Evolutionary conservation across 495 filamentous ascomycete species (phyloP).

Genomic region (Echria macrotheca): DNA sequence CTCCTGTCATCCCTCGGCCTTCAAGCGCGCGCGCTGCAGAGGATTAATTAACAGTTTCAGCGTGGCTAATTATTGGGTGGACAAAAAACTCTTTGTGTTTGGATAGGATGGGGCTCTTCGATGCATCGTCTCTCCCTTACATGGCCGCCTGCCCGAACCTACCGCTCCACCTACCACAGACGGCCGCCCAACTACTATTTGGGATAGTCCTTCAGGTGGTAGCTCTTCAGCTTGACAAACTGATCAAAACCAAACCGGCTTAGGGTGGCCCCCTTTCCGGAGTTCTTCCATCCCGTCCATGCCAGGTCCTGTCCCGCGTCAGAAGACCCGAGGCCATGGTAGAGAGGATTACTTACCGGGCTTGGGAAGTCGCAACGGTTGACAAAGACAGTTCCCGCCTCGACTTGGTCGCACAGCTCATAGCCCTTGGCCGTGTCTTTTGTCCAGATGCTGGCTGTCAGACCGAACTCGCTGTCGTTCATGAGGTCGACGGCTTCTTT

Average conservation of each 20-base stretch:
- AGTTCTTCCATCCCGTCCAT: conserved; percentile 98
- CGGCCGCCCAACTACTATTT: conserved; percentile 48
- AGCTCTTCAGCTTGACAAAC: conserved; percentile 94
- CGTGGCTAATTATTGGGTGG: no score
- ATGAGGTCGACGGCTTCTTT: conserved; percentile 77
- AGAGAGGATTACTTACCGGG: conserved; percentile 57
- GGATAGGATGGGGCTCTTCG: no score
- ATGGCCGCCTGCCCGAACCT: conserved; percentile 15
- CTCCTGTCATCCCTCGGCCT: no score
- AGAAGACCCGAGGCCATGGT: background rate
- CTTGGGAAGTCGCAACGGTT: conserved; percentile 91
- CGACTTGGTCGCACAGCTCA: conserved; percentile 70
- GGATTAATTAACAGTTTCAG: no score
- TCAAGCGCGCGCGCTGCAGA: no score
- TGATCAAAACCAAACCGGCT: conserved; percentile 90
- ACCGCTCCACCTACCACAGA: conserved; percentile 19
- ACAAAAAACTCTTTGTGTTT: no score
- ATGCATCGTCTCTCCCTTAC: no score
- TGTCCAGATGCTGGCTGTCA: conserved; percentile 98
- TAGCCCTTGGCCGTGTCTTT: conserved; percentile 78
- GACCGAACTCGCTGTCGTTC: conserved; percentile 92
- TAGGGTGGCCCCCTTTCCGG: conserved; percentile 82
- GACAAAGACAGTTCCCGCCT: conserved; percentile 94
- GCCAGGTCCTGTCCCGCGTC: conserved; percentile 69
- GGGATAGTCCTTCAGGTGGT: conserved; percentile 85